These are phyloP conservation scores for Salmacisia buchloeana DNA, from an alignment of 1,284 basidiomycete species.

Conservation along the genomic window DNA sequence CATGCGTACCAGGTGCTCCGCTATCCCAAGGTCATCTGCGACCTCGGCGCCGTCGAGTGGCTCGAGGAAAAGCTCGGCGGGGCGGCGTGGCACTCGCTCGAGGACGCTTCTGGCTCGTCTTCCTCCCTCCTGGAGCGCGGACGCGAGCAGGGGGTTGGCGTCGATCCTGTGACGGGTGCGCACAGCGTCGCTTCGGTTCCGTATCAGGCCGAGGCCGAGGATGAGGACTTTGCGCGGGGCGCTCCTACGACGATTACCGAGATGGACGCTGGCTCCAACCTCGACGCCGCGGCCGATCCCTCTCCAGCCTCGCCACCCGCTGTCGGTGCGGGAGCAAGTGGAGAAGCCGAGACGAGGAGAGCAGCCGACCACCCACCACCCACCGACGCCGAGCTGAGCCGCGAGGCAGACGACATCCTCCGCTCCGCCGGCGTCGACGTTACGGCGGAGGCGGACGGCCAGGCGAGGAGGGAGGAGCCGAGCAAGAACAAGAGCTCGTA, in stretches of 20 bases:
- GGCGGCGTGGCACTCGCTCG: conserved; percentile 37
- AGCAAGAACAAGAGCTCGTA: no score
- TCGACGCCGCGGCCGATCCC: neutral
- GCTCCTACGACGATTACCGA: neutral
- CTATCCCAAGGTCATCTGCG: conserved; percentile 35
- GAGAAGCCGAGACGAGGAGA: neutral
- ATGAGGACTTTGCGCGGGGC: neutral
- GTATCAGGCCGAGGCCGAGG: neutral
- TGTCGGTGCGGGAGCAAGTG: no score
- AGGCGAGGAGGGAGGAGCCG: no score
- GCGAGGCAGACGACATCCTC: neutral
- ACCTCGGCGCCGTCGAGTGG: conserved; percentile 50
- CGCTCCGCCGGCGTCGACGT: neutral
- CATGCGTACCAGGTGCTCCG: conserved; percentile 49
- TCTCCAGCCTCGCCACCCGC: neutral
- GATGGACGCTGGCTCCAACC: neutral
- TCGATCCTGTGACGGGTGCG: no score
- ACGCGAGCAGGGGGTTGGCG: no score
- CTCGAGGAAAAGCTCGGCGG: conserved; percentile 49
- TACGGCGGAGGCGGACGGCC: no score
- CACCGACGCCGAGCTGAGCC: neutral
- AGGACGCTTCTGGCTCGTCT: neutral
- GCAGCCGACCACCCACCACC: no score
- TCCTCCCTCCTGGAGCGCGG: neutral
- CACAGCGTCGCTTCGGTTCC: no score